Conservation (phyloP, 352 stramenopile genomes). For the Pythium vanterpoolii region DNA sequence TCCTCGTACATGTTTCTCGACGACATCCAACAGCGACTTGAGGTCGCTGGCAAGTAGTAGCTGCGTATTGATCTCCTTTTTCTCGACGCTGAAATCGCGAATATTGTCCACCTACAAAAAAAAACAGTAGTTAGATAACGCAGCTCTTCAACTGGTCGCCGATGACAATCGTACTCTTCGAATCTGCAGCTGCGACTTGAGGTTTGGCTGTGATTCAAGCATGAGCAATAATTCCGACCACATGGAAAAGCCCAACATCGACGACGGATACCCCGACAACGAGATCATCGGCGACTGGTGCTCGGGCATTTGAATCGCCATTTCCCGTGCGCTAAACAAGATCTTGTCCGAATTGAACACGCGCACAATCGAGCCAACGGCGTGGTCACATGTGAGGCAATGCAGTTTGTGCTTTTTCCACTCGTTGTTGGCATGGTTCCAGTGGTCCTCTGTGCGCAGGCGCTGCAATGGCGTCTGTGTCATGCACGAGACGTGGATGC, state of each 20-base stretch:
- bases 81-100: slow-evolving; percentile 38
- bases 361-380: slow-evolving; percentile 53
- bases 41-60: slow-evolving; percentile 63
- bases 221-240: slow-evolving; percentile 79
- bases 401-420: slow-evolving; percentile 72
- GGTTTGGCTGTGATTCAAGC: slow-evolving; percentile 60
- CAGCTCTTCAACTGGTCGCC: neutral
- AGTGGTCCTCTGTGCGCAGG: slow-evolving; percentile 40
- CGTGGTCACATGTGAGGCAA: slow-evolving; percentile 61
- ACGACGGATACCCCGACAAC: slow-evolving; percentile 72
- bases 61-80: slow-evolving; percentile 58
- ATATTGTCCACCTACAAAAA: slow-evolving; percentile 52
- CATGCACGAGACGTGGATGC: slow-evolving; percentile 68
- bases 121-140: neutral
- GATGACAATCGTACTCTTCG: slow-evolving; percentile 27
- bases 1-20: slow-evolving; percentile 56
- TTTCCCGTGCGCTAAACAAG: slow-evolving; percentile 58
- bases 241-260: slow-evolving; percentile 65
- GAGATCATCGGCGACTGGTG: slow-evolving; percentile 69
- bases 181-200: slow-evolving; percentile 67
- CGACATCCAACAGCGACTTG: slow-evolving; percentile 48
- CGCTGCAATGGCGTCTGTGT: slow-evolving; percentile 61
- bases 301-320: slow-evolving; percentile 72
- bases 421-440: slow-evolving; percentile 26
- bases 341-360: slow-evolving; percentile 71